Percentiles rank a stretch among this genome's conserved stretches.
These are phyloP conservation scores for Aspergillus sclerotialis DNA, from an alignment of 2,329 filamentous ascomycete species.

Conservation along the genomic window DNA sequence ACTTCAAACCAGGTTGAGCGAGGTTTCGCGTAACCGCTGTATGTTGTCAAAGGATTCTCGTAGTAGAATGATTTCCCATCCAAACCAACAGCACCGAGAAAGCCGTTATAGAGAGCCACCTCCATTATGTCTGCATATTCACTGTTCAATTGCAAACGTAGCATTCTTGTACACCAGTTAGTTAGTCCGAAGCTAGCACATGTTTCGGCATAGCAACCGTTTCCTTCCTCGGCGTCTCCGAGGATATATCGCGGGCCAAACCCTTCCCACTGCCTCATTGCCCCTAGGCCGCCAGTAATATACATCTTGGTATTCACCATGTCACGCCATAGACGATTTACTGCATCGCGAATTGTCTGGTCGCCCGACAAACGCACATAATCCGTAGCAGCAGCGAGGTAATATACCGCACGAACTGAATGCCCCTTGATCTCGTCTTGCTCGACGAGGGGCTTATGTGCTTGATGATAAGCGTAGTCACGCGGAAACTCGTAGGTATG, in stretches of 20 bases:
- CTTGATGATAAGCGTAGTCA: conserved; percentile 43
- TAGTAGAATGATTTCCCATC: conserved; percentile 56
- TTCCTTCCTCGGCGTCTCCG: conserved; percentile 53
- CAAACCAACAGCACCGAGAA: conserved; percentile 51
- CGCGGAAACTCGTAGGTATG: not conserved
- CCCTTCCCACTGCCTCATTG: conserved; percentile 52
- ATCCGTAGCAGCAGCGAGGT: conserved; percentile 53
- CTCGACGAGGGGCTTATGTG: conserved; percentile 48
- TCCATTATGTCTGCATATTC: conserved; percentile 56
- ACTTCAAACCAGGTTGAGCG: conserved; percentile 53
- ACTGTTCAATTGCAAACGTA: conserved; percentile 48
- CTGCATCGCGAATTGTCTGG: conserved; percentile 22
- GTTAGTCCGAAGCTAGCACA: conserved; percentile 55
- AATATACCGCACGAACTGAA: conserved; percentile 54
- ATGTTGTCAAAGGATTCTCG: conserved; percentile 54
- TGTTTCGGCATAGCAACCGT: conserved; percentile 57
- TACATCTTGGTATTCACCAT: conserved; percentile 59
- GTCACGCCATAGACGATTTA: conserved; percentile 50
- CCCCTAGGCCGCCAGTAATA: conserved; percentile 55
- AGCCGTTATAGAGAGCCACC: conserved; percentile 53
- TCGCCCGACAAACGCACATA: conserved; percentile 32
- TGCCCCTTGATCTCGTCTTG: conserved; percentile 54
- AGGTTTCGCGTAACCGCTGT: conserved; percentile 42
- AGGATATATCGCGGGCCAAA: conserved; percentile 55
- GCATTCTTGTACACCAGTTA: conserved; percentile 52